A percentile compares a stretch with the other conserved stretches of the same genome.
These are phyloP conservation scores for Cardamine chenopodiifolia DNA, from an alignment of 345 rosid genomes.

Conservation along the genomic window DNA sequence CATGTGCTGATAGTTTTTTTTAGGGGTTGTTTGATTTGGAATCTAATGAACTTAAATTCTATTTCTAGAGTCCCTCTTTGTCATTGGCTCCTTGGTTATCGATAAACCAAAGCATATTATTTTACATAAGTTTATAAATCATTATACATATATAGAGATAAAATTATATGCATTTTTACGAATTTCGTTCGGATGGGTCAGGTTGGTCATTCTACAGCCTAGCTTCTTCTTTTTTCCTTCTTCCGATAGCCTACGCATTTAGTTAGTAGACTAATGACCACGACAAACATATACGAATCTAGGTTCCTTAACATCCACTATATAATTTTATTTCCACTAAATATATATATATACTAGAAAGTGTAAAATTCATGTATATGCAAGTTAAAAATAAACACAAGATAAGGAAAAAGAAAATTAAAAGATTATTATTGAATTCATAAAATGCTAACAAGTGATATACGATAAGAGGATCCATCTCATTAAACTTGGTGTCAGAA, in stretches of 20 bases:
- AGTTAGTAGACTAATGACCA: neutral
- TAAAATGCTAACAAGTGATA: slow-evolving; percentile 8
- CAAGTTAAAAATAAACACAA: neutral
- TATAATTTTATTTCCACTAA: neutral
- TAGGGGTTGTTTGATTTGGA: no score
- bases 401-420: neutral
- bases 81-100: slow-evolving; percentile 13
- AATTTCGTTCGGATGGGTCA: neutral
- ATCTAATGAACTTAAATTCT: no score
- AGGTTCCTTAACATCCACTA: neutral
- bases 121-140: no score
- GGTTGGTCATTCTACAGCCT: neutral
- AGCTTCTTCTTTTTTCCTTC: neutral
- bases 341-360: neutral
- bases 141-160: no score
- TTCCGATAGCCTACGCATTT: neutral
- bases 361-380: neutral
- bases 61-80: slow-evolving; percentile 14
- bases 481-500: slow-evolving; percentile 39
- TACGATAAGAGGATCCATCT: slow-evolving; percentile 34
- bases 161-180: neutral
- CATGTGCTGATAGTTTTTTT: slow-evolving; percentile 23
- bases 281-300: neutral
- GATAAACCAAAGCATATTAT: neutral
- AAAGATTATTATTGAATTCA: neutral